phyloP scores from a whole-genome alignment of 441 rosid species.

The Pelargonium citronellum region DNA sequence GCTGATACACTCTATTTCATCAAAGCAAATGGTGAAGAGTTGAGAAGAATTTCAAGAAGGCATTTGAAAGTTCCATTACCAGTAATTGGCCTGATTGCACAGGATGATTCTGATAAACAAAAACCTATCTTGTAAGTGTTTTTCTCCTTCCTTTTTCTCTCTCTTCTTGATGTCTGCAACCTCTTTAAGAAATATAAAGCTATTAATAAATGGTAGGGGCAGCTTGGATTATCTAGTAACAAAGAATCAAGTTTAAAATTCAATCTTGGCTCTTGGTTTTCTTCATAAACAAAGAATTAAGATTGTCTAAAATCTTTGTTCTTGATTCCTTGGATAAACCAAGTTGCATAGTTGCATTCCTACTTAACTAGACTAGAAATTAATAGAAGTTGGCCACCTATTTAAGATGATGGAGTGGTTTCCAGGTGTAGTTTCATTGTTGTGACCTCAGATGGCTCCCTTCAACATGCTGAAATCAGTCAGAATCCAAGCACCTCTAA shows the following conservation, averaged over 20 bases:
- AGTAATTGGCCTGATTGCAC: conserved; percentile 56
- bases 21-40: conserved; percentile 80
- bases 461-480: conserved; percentile 63
- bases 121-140: conserved; percentile 65
- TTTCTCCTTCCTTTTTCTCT: conserved; percentile 14
- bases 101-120: conserved; percentile 36
- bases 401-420: conserved; percentile 23
- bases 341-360: background rate
- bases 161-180: conserved; percentile 5
- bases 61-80: conserved; percentile 59
- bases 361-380: conserved; percentile 11
- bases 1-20: conserved; percentile 59
- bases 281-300: background rate
- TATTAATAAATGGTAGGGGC: background rate
- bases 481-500: conserved; percentile 58
- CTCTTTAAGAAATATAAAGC: background rate
- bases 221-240: background rate
- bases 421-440: conserved; percentile 66
- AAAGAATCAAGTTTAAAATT: background rate
- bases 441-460: conserved; percentile 65
- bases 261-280: background rate
- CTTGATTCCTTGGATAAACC: background rate
- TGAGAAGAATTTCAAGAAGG: conserved; percentile 51
- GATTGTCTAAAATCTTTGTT: background rate
- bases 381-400: conserved; percentile 15